Conservation (phyloP, 208 protist species). For the Trypanosoma avium region DNA sequence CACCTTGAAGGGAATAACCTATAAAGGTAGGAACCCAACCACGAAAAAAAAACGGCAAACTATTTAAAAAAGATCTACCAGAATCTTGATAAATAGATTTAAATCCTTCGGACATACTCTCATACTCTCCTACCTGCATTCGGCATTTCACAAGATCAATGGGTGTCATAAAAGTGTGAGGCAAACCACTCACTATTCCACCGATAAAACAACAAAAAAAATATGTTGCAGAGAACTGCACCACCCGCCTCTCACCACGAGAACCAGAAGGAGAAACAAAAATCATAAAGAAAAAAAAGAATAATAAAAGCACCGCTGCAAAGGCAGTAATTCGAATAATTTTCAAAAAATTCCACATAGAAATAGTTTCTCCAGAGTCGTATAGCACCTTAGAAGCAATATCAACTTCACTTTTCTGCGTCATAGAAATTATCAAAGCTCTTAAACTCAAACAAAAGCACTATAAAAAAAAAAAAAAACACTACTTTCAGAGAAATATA, state of each 20-base stretch:
- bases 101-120: constrained; percentile 41
- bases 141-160: constrained; percentile 83
- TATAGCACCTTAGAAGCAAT: not conserved
- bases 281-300: constrained; percentile 15
- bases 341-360: too few species aligned
- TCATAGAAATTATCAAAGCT: not conserved
- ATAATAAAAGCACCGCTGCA: constrained; percentile 1
- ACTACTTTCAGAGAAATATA: constrained; percentile 9
- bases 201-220: constrained; percentile 71
- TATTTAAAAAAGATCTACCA: constrained; percentile 21
- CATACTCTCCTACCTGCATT: constrained; percentile 79
- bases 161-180: constrained; percentile 67
- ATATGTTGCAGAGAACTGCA: constrained; percentile 45
- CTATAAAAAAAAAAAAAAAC: too few species aligned
- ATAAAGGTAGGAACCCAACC: constrained; percentile 67
- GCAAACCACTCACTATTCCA: constrained; percentile 50
- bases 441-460: too few species aligned
- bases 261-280: constrained; percentile 22
- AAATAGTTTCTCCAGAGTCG: too few species aligned
- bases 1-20: constrained; percentile 64
- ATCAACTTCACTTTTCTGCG: not conserved
- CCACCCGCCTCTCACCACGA: constrained; percentile 6
- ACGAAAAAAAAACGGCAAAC: constrained; percentile 46
- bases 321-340: constrained; percentile 15
- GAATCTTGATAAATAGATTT: constrained; percentile 37